These are phyloP conservation scores for Mycotypha africana DNA, from an alignment of 371 early-diverging fungal species.

Conservation along the genomic window DNA sequence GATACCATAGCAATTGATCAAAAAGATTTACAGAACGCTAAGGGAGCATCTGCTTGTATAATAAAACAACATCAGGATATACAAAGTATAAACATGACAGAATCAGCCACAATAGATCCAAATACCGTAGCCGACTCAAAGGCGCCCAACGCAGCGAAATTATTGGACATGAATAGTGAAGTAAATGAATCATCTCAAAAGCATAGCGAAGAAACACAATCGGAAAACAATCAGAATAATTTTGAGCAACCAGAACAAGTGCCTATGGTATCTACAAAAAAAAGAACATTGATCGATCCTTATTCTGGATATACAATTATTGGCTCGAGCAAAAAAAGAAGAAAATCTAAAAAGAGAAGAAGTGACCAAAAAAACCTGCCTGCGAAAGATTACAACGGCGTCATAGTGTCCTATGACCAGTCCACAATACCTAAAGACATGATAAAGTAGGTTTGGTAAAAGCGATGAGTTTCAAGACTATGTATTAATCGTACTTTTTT, in stretches of 20 bases:
- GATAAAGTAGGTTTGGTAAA: constrained; percentile 24
- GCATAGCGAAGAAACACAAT: too few species aligned
- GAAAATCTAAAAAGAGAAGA: not conserved
- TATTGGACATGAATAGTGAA: too few species aligned
- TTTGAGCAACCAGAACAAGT: constrained; percentile 1
- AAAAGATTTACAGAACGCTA: too few species aligned
- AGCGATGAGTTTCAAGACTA: too few species aligned
- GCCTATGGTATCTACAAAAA: not conserved
- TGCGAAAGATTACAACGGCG: constrained; percentile 13
- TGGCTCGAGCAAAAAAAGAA: not conserved
- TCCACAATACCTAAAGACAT: constrained; percentile 22
- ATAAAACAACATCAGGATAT: too few species aligned
- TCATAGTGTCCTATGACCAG: constrained; percentile 21
- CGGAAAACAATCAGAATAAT: not conserved
- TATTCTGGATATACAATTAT: constrained; percentile 8
- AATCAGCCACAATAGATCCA: too few species aligned
- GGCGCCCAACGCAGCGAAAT: too few species aligned
- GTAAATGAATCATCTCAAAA: too few species aligned
- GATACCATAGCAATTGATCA: too few species aligned
- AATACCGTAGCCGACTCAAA: too few species aligned
- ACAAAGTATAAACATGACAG: too few species aligned
- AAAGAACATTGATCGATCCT: constrained; percentile 1
- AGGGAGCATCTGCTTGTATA: too few species aligned
- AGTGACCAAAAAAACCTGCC: not conserved
- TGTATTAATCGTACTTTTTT: not conserved